Evolutionary conservation across 2,329 filamentous ascomycete genomes (phyloP), one percentile per base, ranked within the genome.

Genomic region (Ambrosiella cleistominuta): DNA sequence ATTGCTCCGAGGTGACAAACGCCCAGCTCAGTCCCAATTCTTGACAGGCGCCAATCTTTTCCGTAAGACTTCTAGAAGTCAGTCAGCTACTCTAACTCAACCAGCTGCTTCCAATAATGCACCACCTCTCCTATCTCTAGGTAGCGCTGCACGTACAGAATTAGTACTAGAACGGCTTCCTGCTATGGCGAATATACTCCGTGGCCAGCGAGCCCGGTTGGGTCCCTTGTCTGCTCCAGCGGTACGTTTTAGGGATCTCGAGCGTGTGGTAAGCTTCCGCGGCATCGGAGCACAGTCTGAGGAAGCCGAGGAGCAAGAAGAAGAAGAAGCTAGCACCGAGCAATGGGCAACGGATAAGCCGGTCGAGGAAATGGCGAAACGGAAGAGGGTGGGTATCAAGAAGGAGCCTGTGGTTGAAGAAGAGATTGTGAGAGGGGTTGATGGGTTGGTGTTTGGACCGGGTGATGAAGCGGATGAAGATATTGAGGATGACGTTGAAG

Each of bases 401-500:
- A 55, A 57, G 12, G 37, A 9, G 11, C 53, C 13, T 36, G 42
- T 67, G 2, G 68, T 66, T 8, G 66, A 71, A 50, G 69, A 70
- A 1, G 69, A 72, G 36, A 66, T 77, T 62, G 71, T 75, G 45
- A 53, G 44, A 27, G 27, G 47, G 47, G 76, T 81, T 61, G 80
- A 82, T 67, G 85, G 83, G 64, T 70, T 90, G 62, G 79, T 88
- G 50, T 70, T 91, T 45, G 88, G 83, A 63, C 86, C 91, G 65
- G 87, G 91, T 70, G 87, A 93, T 72, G 91, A 91, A 66, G 85
- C 89, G 68, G 86, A 90, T 65, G 52, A 19, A 15, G 52, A 54
- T 17, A 88, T 83, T 64, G 87, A 93, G 65, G 87, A 93, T 70
- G 87, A 93, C 72, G 91, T 93, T 66, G 85, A 89, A 68, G 86